phyloP scores from a whole-genome alignment of 306 rosid genomes.

The Pyrus pyrifolia region DNA sequence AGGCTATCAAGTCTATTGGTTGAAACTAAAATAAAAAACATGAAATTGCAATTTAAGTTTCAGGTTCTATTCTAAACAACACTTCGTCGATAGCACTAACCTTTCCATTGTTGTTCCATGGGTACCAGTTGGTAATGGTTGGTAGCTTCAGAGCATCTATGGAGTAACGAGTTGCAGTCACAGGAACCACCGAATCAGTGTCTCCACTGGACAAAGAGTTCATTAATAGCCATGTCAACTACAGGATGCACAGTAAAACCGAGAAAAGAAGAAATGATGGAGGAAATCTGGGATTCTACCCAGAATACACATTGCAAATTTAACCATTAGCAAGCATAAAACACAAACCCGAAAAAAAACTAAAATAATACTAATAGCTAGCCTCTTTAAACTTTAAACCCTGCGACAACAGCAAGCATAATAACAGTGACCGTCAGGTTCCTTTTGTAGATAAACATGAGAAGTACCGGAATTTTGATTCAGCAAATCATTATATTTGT shows the following conservation, averaged over 20 bases:
- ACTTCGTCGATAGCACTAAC: slow-evolving; percentile 38
- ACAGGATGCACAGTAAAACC: background rate
- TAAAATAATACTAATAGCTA: too few species aligned
- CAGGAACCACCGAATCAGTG: slow-evolving; percentile 83
- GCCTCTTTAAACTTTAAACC: too few species aligned
- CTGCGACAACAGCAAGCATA: too few species aligned
- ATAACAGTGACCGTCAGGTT: too few species aligned
- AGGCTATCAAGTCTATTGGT: background rate
- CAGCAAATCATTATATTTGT: too few species aligned
- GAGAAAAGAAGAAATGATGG: background rate
- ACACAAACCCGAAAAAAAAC: background rate
- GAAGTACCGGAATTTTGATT: too few species aligned
- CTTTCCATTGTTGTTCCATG: slow-evolving; percentile 83
- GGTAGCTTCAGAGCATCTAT: slow-evolving; percentile 81
- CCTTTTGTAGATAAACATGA: too few species aligned
- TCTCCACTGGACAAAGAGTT: slow-evolving; percentile 57
- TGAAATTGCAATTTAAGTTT: background rate
- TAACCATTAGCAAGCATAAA: background rate
- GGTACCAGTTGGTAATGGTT: slow-evolving; percentile 71
- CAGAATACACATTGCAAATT: background rate
- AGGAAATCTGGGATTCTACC: background rate
- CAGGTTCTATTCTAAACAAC: background rate
- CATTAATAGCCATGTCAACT: slow-evolving; percentile 10
- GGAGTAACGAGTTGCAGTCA: slow-evolving; percentile 85
- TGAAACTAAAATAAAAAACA: background rate